A percentile compares a stretch with the other conserved stretches of the same genome.
Evolutionary conservation across 768 basidiomycete species (phyloP).

Genomic region (Paxillus involutus): DNA sequence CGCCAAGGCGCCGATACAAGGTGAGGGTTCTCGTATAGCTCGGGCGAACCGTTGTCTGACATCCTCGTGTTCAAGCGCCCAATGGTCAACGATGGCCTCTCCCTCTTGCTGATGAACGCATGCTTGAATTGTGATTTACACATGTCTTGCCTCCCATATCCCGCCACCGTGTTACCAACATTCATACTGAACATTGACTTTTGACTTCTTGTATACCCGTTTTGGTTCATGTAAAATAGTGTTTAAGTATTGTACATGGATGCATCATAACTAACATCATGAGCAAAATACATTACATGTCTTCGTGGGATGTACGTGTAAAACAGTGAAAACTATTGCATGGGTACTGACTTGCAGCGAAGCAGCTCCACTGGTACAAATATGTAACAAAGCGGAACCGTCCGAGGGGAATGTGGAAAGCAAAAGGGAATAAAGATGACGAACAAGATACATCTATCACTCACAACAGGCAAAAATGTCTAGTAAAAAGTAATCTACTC

Average conservation of each 20-base stretch:
- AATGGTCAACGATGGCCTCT: conserved; percentile 32
- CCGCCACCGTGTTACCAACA: background rate
- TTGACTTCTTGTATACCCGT: background rate
- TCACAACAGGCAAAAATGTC: background rate
- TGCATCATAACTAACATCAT: conserved; percentile 14
- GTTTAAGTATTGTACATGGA: background rate
- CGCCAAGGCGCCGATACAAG: conserved; percentile 34
- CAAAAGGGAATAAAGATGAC: conserved; percentile 29
- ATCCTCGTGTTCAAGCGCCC: conserved; percentile 31
- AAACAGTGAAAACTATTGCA: conserved; percentile 16
- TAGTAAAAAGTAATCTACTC: background rate
- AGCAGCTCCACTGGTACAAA: conserved; percentile 10
- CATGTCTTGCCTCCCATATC: background rate
- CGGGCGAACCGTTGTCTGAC: conserved; percentile 23
- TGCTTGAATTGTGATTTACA: conserved; percentile 27
- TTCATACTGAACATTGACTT: background rate
- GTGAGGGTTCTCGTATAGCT: conserved; percentile 21
- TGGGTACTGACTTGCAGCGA: conserved; percentile 6
- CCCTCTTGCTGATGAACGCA: conserved; percentile 30
- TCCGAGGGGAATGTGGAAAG: conserved; percentile 9
- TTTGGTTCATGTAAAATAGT: conserved; percentile 16
- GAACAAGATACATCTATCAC: conserved; percentile 10
- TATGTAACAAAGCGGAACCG: background rate
- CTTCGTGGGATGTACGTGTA: conserved; percentile 24
- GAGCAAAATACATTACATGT: conserved; percentile 24